Evolutionary conservation across 176 grass and related monocot genomes (phyloP), one percentile per base, ranked within the genome.

Genomic region (Tillandsia leiboldiana): DNA sequence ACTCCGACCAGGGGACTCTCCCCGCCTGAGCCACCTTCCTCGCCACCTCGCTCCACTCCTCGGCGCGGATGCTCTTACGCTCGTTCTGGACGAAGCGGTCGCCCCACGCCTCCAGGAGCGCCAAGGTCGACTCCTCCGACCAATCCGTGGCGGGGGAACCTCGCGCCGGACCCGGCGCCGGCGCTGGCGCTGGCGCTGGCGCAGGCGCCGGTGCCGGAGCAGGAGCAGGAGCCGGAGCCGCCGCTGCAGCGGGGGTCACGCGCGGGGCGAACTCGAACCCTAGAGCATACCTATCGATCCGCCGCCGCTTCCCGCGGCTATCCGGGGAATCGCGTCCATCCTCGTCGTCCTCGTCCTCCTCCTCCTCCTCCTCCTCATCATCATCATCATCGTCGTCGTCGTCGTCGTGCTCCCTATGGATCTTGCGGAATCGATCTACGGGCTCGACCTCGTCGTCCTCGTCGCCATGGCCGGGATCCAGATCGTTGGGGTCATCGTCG

Each of bases 121-220:
- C 86, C 33, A 92, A 92, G 76, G 93, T 92, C 72, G 93, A 81
- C n/a, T 57, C 68, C 56, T 92, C 87, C 15, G 89, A 81, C 93
- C 93, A 97, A 27, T 85, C 82, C 0, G 79, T 27, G 14, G 64
- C 22, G 6, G 51, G 63, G 12, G 33, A 47, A 26, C 61, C 15
- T 33, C 75, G 72, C 6, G 63, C 12, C 7, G 15, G 51, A 26
- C 22, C 5, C 20, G 52, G 63, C 0, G 49, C 14, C 23, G 77
- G 15, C 2, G 75, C 64, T 17, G 77, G 8, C 1, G 75, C 61
- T 15, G 63, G 13, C 0, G 77, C 18, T 4, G 73, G 72, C 12
- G 71, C 62, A n/a, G 29, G 29, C 29, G 29, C 29, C 3, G 29
- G 72, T 3, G 63, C 1, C 7, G 15, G 51, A 26, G 26, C 29